Evolutionary conservation across 2,329 filamentous ascomycete genomes (phyloP).

Genomic region (Raffaelea deltoideospora): DNA sequence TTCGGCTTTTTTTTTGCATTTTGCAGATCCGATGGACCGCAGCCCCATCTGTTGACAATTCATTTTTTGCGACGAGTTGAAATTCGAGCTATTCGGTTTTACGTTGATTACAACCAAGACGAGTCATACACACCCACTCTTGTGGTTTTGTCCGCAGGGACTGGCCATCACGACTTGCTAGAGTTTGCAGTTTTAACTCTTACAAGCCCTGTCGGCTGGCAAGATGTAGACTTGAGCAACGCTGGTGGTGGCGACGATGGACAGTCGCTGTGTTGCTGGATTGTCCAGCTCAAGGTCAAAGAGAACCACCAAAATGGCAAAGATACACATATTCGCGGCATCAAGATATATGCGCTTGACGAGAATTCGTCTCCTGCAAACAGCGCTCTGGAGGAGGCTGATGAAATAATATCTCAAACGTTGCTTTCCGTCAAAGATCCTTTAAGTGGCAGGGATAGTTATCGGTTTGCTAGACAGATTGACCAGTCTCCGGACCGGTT

Average conservation of each 20-base stretch:
- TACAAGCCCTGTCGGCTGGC: conserved; percentile 72
- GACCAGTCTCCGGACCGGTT: conserved; percentile 14
- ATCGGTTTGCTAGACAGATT: conserved; percentile 17
- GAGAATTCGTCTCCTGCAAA: conserved; percentile 26
- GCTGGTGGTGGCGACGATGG: conserved; percentile 46
- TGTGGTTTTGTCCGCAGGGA: conserved; percentile 78
- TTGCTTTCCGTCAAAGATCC: conserved; percentile 13
- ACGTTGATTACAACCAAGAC: conserved; percentile 81
- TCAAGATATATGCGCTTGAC: conserved; percentile 65
- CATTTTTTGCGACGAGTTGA: conserved; percentile 75
- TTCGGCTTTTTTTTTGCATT: no score
- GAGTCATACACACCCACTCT: conserved; percentile 95
- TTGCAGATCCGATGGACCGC: conserved; percentile 65
- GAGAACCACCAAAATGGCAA: conserved; percentile 99
- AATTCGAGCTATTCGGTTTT: conserved; percentile 65
- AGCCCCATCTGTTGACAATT: conserved; percentile 64
- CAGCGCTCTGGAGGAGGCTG: conserved; percentile 20
- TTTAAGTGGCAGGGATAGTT: conserved; percentile 17
- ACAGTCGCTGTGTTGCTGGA: conserved; percentile 70
- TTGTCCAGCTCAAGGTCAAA: conserved; percentile 77
- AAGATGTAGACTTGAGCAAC: conserved; percentile 54
- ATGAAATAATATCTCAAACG: conserved; percentile 16
- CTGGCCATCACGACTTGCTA: conserved; percentile 79
- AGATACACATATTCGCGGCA: conserved; percentile 87
- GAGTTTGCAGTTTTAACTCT: conserved; percentile 74